Percentiles rank a stretch among this genome's conserved stretches.
phyloP scores from a whole-genome alignment of 1,284 basidiomycete species.

The Melampsora abietis-canadensis region DNA sequence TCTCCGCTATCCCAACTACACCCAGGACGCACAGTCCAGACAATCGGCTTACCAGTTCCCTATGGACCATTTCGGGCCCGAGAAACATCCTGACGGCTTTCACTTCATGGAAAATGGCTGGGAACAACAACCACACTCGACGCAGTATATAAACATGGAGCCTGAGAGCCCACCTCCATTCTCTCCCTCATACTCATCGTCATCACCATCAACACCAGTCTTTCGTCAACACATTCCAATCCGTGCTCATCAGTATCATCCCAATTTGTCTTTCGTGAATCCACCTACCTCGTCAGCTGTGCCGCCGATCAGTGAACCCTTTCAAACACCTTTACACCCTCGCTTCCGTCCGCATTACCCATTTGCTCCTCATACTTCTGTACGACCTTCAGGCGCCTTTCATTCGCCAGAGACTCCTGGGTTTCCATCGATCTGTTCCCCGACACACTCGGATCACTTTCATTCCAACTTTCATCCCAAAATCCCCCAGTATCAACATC shows the following conservation, averaged over 20 bases:
- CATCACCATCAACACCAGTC: constrained; percentile 12
- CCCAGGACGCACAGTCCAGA: not conserved
- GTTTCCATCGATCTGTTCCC: not conserved
- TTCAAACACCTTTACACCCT: constrained; percentile 8
- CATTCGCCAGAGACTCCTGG: not conserved
- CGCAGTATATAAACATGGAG: constrained; percentile 2
- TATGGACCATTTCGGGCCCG: not conserved
- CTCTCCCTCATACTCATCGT: constrained; percentile 13
- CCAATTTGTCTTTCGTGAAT: constrained; percentile 30
- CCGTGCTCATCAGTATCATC: constrained; percentile 4
- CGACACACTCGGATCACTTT: not conserved
- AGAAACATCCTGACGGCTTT: not conserved
- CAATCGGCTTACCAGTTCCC: not conserved
- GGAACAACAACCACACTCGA: not conserved
- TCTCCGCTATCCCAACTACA: not conserved
- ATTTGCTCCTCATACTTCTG: constrained; percentile 11
- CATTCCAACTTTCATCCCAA: constrained; percentile 10
- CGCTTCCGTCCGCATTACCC: constrained; percentile 15
- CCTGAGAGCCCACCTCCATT: constrained; percentile 9
- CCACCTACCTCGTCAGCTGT: constrained; percentile 34
- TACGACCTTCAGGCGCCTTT: not conserved
- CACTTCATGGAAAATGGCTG: not conserved
- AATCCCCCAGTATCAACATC: not conserved
- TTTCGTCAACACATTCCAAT: not conserved
- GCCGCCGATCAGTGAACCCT: constrained; percentile 32